Evolutionary conservation across 306 rosid genomes (phyloP), one percentile per base, ranked within the genome.

Genomic region (Coriaria nepalensis): DNA sequence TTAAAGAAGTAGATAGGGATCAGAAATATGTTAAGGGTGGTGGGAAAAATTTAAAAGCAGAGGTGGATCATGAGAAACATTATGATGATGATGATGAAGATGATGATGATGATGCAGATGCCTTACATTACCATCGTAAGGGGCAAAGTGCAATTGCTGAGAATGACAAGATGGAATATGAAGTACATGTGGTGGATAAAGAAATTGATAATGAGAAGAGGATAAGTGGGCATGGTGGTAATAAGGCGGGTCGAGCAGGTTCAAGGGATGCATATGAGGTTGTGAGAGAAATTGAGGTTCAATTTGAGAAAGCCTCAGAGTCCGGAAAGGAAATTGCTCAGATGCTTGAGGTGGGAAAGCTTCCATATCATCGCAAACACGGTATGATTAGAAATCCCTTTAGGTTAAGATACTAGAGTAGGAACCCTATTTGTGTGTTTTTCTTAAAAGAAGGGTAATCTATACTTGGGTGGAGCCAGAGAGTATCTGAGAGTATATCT

Each of bases 281-380:
- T 38, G 87, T 76, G 6, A 66, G 55, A 52, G 93, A 92, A 67
- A 75, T 92, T 61, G 77, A 79, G 70, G 42, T 44, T 71, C 81
- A 69, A 45, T 92, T 85, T 70, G 73, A 63, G 68, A 70, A 67
- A 60, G 98, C 96, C 45, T 92, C 86, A 0, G 93, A 85, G 59
- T 73, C 86, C 0, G 96, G 86, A 40, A 51, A 69, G 13, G 81
- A 73, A 69, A 72, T 92, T 6, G 70, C 86, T 5, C 66, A 48
- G 59, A 68, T 92, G 52, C 84, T 92, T 4, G 96, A 92, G 74
- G 92, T 71, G 35, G 98, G 94, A 13, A 80, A 61, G 69, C 78
- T 67, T 63, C 93, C 79, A 2, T 63, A 85, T 52, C 43, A 65
- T 57, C 77, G 74, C 13, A 90, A 82, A 56, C 83, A 64, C 40